Evolutionary conservation across 352 stramenopile genomes (phyloP).

Genomic region (Phytophthora constricta): DNA sequence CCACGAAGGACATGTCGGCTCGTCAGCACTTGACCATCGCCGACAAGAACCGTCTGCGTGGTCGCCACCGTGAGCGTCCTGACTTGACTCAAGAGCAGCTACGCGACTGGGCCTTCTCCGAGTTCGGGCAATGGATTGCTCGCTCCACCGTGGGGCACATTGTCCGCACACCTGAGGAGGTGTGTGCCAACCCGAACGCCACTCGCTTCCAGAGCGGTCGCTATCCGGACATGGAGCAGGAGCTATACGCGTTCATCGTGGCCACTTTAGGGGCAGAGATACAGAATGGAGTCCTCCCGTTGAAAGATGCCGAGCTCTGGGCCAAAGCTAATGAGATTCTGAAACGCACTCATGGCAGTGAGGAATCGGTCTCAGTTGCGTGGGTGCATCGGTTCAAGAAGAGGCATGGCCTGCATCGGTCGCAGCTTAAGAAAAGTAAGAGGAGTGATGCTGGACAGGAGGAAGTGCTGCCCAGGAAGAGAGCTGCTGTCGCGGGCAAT

Average conservation of each 20-base stretch:
- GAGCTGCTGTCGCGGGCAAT: not conserved
- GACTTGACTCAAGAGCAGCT: constrained; percentile 50
- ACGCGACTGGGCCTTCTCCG: constrained; percentile 38
- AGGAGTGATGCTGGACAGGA: not conserved
- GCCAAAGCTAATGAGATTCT: constrained; percentile 46
- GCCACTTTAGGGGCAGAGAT: not conserved
- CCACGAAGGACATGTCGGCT: constrained; percentile 28
- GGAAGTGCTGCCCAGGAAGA: constrained; percentile 15
- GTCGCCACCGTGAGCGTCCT: constrained; percentile 27
- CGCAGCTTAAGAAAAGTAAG: constrained; percentile 6
- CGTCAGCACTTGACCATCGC: constrained; percentile 47
- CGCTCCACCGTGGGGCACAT: constrained; percentile 53
- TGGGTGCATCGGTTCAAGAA: constrained; percentile 44
- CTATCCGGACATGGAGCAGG: constrained; percentile 44
- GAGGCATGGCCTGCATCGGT: constrained; percentile 1
- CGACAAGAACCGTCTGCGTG: constrained; percentile 48
- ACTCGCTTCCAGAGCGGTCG: constrained; percentile 44
- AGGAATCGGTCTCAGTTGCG: constrained; percentile 31
- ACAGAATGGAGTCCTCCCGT: not conserved
- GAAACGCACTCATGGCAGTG: constrained; percentile 26
- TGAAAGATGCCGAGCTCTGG: constrained; percentile 40
- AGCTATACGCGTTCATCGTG: constrained; percentile 31
- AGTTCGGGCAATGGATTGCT: constrained; percentile 45
- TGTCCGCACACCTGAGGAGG: constrained; percentile 32
- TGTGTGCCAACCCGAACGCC: constrained; percentile 34